phyloP scores from a whole-genome alignment of 495 filamentous ascomycete genomes.

The Penicillium longicatenatum region DNA sequence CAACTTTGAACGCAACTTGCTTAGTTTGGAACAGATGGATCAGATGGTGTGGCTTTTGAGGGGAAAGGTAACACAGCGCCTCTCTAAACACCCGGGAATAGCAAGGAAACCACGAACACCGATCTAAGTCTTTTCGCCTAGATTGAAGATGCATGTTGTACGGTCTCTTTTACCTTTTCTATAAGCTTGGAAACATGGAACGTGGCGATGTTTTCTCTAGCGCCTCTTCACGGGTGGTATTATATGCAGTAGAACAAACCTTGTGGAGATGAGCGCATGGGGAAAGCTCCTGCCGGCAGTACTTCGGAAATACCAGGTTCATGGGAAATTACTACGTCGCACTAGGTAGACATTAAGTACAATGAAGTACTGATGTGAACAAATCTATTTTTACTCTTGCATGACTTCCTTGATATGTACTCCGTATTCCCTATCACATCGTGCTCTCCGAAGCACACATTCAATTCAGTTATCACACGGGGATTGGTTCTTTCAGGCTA shows the following conservation, averaged over 20 bases:
- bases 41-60: too few relatives aligned
- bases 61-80: too few relatives aligned
- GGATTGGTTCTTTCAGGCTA: slow-evolving; percentile 1
- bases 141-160: too few relatives aligned
- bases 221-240: slow-evolving; percentile 3
- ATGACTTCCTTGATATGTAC: background rate
- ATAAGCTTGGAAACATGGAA: background rate
- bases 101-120: too few relatives aligned
- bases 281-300: slow-evolving; percentile 4
- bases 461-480: background rate
- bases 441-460: background rate
- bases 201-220: background rate
- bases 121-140: too few relatives aligned
- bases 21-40: too few relatives aligned
- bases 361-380: background rate
- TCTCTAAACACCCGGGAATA: too few relatives aligned
- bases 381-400: background rate
- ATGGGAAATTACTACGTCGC: background rate
- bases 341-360: background rate
- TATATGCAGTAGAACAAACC: background rate
- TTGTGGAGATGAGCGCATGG: slow-evolving; percentile 1
- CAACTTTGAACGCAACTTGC: too few relatives aligned
- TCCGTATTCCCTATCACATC: background rate
- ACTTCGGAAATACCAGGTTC: background rate
- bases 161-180: background rate